Base-by-base conservation (phyloP, 2,329 filamentous ascomycete genomes). In the Alternaria gaisen region DNA sequence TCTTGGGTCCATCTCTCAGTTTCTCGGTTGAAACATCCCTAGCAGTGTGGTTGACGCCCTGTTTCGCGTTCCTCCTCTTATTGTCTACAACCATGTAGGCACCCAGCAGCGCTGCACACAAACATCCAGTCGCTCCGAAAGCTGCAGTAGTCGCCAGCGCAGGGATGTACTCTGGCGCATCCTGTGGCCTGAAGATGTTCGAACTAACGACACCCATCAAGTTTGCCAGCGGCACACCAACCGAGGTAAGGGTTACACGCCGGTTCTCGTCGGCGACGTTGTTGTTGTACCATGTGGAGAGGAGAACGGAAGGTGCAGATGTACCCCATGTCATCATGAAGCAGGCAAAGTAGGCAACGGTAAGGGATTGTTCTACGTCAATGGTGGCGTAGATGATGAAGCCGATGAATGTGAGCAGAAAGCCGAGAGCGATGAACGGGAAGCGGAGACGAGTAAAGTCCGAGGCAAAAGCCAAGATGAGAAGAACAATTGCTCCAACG, bases 241-340 rank as follows among this genome's bases (percentile, higher is more conserved):
- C 85, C 28, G 87, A 89, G 0, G 91, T 93, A 14, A 93, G 81
- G 0, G 89, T 83, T 6, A 92, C 84, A 47, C 91, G 88, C 38
- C 88, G 86, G 58, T 89, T 89, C 77, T 94, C 91, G 70, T 94
- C 86, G 1, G 91, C 90, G 57, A 93, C 86, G 74, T 94, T 94
- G 82, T 94, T 94, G 80, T 92, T 94, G 80, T 93, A 93, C 89
- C 88, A 90, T 58, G 87, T 82, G 66, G 88, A 80, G 16, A 89
- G 81, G 12, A 94, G 82, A 9, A 93, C 90, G 0, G 87, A 91
- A 0, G 91, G 91, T 0, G 91, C 90, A 1, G 88, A 89, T 0
- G 90, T 92, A 16, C 91, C 91, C 88, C 90, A 93, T 11, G 88
- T 90, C 90, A 93, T 92, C 89, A 93, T 91, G 76, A 93, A 94